These are phyloP conservation scores for Tulasnella calospora DNA, from an alignment of 768 basidiomycete species.

Conservation along the genomic window DNA sequence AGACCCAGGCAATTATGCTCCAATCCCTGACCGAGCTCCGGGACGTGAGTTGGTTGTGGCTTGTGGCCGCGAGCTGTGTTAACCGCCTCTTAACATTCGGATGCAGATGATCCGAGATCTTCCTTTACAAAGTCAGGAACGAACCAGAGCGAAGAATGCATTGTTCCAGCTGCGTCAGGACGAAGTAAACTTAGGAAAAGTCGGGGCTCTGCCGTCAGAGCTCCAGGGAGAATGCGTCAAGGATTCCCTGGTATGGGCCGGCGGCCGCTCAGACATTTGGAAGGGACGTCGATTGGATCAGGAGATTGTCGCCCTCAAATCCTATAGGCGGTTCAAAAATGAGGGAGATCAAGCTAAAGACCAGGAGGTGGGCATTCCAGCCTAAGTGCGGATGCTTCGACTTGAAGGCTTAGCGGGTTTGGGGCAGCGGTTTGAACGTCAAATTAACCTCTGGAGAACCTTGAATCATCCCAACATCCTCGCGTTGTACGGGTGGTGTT, in stretches of 20 bases:
- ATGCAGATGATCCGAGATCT: neutral
- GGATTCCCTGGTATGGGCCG: neutral
- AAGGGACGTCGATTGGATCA: slow-evolving; percentile 11
- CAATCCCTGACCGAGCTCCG: neutral
- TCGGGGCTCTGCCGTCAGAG: neutral
- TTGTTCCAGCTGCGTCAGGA: neutral
- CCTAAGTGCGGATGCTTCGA: too few species aligned
- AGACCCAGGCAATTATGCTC: neutral
- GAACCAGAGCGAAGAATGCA: neutral
- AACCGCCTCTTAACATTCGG: neutral
- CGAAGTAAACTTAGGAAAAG: neutral
- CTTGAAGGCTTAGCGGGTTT: neutral
- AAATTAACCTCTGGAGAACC: slow-evolving; percentile 9
- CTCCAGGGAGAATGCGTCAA: neutral
- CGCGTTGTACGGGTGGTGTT: neutral
- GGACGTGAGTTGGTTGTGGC: neutral
- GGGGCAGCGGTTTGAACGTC: slow-evolving; percentile 7
- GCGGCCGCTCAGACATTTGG: neutral
- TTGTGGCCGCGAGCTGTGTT: neutral
- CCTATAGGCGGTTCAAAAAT: neutral
- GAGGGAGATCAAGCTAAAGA: too few species aligned
- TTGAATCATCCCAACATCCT: slow-evolving; percentile 11
- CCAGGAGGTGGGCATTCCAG: too few species aligned
- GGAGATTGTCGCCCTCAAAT: neutral
- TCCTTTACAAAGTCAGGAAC: neutral